Evolutionary conservation across 345 rosid genomes (phyloP).

Genomic region (Aegle marmelos): DNA sequence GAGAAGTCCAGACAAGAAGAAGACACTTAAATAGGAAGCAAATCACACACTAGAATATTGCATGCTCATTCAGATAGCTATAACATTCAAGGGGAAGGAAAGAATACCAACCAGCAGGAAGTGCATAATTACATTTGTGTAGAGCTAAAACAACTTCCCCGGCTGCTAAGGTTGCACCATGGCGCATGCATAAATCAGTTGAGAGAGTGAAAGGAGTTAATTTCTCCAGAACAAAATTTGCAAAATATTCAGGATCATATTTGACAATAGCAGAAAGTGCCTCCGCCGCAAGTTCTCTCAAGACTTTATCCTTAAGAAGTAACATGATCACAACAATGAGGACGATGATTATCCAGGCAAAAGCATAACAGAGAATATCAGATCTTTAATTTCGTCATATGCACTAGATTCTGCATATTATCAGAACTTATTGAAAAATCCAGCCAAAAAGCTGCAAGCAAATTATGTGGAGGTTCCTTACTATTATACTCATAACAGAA

Average conservation of each 20-base stretch:
- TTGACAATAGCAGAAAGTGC: constrained; percentile 89
- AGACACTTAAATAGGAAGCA: constrained; percentile 3
- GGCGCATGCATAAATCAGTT: constrained; percentile 84
- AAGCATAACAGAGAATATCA: not conserved
- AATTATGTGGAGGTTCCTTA: not conserved
- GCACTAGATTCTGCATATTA: not conserved
- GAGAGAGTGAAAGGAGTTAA: constrained; percentile 82
- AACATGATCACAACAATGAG: not conserved
- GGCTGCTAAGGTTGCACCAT: constrained; percentile 88
- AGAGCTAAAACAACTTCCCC: constrained; percentile 84
- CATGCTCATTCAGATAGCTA: constrained; percentile 15
- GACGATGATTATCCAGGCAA: not conserved
- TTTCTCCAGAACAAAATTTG: constrained; percentile 59
- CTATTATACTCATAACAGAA: not conserved
- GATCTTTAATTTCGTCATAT: not conserved
- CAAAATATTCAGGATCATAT: constrained; percentile 72
- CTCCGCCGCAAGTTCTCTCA: constrained; percentile 88
- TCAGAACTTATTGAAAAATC: not conserved
- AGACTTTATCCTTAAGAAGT: constrained; percentile 65
- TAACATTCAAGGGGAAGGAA: constrained; percentile 4
- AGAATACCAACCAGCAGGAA: constrained; percentile 62
- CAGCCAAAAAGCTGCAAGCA: not conserved
- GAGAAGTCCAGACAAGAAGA: not conserved
- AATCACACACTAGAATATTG: not conserved
- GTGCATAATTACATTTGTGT: constrained; percentile 51